Evolutionary conservation across 768 basidiomycete genomes (phyloP).

Genomic region (Russula sp.): DNA sequence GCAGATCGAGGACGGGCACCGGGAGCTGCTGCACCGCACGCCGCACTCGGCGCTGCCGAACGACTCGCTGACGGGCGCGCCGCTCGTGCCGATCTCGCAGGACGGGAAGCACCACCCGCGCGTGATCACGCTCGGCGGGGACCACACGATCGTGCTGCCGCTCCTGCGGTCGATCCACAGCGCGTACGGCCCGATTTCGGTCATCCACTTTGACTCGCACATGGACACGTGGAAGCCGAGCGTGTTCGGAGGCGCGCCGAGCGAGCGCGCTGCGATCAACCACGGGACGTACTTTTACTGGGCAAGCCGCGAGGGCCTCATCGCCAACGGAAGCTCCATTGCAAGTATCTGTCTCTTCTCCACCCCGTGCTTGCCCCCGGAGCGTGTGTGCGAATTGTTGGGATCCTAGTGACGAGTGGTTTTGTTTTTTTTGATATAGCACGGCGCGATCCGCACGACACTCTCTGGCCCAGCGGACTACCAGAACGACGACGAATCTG

Average conservation of each 20-base stretch:
- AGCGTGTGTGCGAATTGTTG: constrained; percentile 33
- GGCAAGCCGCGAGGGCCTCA: constrained; percentile 77
- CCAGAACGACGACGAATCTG: constrained; percentile 67
- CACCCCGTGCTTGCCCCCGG: constrained; percentile 14
- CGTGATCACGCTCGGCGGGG: constrained; percentile 79
- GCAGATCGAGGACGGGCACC: constrained; percentile 71
- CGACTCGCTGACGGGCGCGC: constrained; percentile 52
- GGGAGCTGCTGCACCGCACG: constrained; percentile 57
- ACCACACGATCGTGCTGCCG: constrained; percentile 77
- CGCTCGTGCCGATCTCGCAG: constrained; percentile 50
- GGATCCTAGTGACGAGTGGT: constrained; percentile 66
- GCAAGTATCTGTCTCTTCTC: constrained; percentile 54
- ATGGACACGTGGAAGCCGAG: constrained; percentile 75
- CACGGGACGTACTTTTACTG: constrained; percentile 92
- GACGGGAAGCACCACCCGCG: constrained; percentile 77
- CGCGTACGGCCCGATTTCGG: constrained; percentile 72
- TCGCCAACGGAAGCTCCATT: constrained; percentile 73
- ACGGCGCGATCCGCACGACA: constrained; percentile 84
- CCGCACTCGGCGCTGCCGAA: constrained; percentile 59
- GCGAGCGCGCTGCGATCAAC: constrained; percentile 67
- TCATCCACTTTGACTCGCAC: constrained; percentile 86
- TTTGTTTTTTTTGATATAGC: constrained; percentile 40
- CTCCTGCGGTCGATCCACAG: constrained; percentile 63
- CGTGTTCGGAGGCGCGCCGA: constrained; percentile 70
- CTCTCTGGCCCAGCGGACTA: constrained; percentile 75